phyloP scores from a whole-genome alignment of 2,329 filamentous ascomycete species.

The Aureobasidium sp. region DNA sequence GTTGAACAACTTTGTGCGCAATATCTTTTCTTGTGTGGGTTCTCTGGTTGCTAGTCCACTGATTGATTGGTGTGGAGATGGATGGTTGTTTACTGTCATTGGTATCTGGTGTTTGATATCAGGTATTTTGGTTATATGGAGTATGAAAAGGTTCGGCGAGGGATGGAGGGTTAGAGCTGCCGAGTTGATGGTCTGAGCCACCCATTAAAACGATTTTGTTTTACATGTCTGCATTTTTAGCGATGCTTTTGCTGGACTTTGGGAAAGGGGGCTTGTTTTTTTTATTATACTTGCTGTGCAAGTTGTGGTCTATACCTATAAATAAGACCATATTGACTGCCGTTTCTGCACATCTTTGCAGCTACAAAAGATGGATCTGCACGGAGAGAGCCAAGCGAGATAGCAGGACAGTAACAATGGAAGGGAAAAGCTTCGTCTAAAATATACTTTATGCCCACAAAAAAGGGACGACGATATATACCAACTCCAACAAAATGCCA shows the following conservation, averaged over 20 bases:
- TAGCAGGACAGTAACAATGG: background rate
- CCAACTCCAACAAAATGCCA: background rate
- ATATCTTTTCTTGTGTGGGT: constrained; percentile 69
- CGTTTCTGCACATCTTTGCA: background rate
- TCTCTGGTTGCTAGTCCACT: constrained; percentile 63
- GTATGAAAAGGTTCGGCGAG: constrained; percentile 29
- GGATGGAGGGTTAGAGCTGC: constrained; percentile 23
- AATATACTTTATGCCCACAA: background rate
- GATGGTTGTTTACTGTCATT: constrained; percentile 64
- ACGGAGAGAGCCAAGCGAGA: background rate
- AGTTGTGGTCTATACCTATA: background rate
- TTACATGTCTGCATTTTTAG: background rate
- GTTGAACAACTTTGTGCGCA: constrained; percentile 73
- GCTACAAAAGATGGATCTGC: too few relatives aligned
- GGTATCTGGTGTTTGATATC: constrained; percentile 24
- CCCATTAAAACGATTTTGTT: background rate
- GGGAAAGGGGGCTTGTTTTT: background rate
- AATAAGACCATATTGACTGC: background rate
- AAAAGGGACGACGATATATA: background rate
- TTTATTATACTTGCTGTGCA: background rate
- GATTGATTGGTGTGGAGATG: constrained; percentile 63
- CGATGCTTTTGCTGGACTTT: background rate
- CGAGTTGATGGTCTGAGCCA: constrained; percentile 2
- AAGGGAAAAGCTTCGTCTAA: background rate
- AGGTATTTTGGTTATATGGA: constrained; percentile 25